phyloP scores from a whole-genome alignment of 2,329 filamentous ascomycete species.

The Aspergillus pseudotamarii region DNA sequence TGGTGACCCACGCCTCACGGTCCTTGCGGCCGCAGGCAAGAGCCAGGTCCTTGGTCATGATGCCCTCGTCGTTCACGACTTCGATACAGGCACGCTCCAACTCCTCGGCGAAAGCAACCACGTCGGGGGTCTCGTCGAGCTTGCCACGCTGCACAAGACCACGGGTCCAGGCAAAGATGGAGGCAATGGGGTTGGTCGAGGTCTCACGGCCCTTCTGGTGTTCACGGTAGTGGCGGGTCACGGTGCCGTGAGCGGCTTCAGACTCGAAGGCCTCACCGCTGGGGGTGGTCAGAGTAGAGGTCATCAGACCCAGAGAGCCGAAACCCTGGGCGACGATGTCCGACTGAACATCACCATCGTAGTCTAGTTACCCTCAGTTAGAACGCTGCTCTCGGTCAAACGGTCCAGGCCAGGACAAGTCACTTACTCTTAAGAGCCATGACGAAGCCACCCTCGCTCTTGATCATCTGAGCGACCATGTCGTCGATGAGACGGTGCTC shows the following conservation, averaged over 20 bases:
- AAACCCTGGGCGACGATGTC: conserved; percentile 98
- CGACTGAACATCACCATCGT: conserved; percentile 98
- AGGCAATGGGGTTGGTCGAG: conserved; percentile 97
- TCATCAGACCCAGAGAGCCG: conserved; percentile 97
- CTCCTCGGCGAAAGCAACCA: conserved; percentile 86
- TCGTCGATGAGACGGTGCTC: conserved; percentile 99
- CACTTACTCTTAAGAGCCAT: conserved; percentile 94
- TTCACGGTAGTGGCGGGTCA: conserved; percentile 97
- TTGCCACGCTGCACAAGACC: conserved; percentile 90
- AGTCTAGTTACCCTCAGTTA: conserved; percentile 63
- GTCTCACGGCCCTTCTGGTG: conserved; percentile 98
- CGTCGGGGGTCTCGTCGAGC: conserved; percentile 88
- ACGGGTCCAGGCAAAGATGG: conserved; percentile 98
- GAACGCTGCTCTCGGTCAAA: conserved; percentile 8
- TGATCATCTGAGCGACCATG: conserved; percentile 99
- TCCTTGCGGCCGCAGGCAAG: conserved; percentile 87
- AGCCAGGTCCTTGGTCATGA: conserved; percentile 99
- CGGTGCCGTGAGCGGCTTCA: conserved; percentile 96
- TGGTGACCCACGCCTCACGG: conserved; percentile 85
- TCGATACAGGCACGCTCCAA: conserved; percentile 93
- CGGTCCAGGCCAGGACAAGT: not conserved
- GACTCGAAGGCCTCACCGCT: conserved; percentile 97
- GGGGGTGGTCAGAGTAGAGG: conserved; percentile 93
- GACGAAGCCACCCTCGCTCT: conserved; percentile 93
- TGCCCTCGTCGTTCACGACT: conserved; percentile 87